Evolutionary conservation across 1,284 basidiomycete genomes (phyloP), one percentile per base, ranked within the genome.

Genomic region (Ustilago tritici): DNA sequence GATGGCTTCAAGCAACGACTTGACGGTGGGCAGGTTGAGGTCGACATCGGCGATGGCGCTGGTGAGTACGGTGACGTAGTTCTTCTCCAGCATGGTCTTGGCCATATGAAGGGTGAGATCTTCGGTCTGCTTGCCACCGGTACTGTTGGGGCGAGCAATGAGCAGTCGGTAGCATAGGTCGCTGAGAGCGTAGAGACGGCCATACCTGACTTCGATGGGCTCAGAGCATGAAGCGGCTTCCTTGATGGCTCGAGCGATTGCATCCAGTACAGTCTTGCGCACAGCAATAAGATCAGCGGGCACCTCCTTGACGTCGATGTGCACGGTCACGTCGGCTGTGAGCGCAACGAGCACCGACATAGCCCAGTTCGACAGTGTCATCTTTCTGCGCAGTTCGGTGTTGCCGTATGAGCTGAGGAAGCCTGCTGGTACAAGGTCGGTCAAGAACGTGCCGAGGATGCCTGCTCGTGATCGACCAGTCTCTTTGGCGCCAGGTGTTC

Each of bases 41-140:
- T 99, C 97, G 43, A 98, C 91, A 65, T 99, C 97, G 8, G 93
- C 92, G 10, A 98, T 89, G 12, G 95, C 93, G 58, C 89, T 92
- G 0, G 97, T 98, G 38, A 99, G 88, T 4, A 93, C 92, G 7
- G 92, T 90, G 23, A 98, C 97, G 82, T 93, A 97, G 85, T 94
- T 95, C 89, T 98, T 98, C 88, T 99, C 97, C 53, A 99, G 88
- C 97, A 99, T 99, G 74, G 95, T 90, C 88, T 98, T 99, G 49
- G 97, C 95, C 66, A 98, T 90, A 76, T 98, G 95, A 17, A 95
- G 92, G 3, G 93, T 92, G 12, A 90, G 89, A 58, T 97, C 95
- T 50, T 95, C 93, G 67, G 90, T 70, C 55, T 74, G 79, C 60
- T 74, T 78, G 46, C 70, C 76, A 31, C 65, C 65, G 1, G 64